Evolutionary conservation across 495 filamentous ascomycete species (phyloP), one percentile per base, ranked within the genome.

Genomic region (Penicillium paradoxum): DNA sequence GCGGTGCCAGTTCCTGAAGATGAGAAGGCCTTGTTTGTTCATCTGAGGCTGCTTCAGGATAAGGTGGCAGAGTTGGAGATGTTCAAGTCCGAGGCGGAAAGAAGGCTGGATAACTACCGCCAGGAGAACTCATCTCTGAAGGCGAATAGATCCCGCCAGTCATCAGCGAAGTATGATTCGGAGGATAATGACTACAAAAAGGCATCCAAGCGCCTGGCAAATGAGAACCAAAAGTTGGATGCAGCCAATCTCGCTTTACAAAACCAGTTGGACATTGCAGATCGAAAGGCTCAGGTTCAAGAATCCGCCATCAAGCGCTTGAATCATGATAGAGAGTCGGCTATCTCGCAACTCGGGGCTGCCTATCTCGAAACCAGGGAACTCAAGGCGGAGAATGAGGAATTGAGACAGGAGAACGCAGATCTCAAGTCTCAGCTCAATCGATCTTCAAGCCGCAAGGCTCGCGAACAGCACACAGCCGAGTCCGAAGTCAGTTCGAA

Each of bases 21-120:
- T 48, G 84, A 88, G 56, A 83, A 86, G 55, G 83, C 82, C 24
- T 71, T 88, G 39, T 81, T 85, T 55, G 77, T 84, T n/a, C 83
- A 84, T 6, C 71, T 90, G 38, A 75, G 82, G 47, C 70, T 86
- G 4, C 74, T 89, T 4, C 77, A 88, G 60, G 83, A 87, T 22
- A 84, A 84, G 58, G 81, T 88, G 17, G 70, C 76, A 0, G 72
- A 79, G 42, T 58, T 89, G 22, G 84, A 89, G 63, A 71, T 73
- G 54, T 75, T 72, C 40, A 85, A 84, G 45, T 73, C 77, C 2
- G 81, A 85, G 46, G 70, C 73, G 7, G 79, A 85, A 53, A 78
- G 71, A 56, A 73, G 69, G 36, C 69, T 81, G 29, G 75, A 82
- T 22, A 75, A 82, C 25, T 73, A 84, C 42, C 75, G 77, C 25